Evolutionary conservation across 2,329 filamentous ascomycete genomes (phyloP).

Genomic region (Alternaria angustiovoidea): DNA sequence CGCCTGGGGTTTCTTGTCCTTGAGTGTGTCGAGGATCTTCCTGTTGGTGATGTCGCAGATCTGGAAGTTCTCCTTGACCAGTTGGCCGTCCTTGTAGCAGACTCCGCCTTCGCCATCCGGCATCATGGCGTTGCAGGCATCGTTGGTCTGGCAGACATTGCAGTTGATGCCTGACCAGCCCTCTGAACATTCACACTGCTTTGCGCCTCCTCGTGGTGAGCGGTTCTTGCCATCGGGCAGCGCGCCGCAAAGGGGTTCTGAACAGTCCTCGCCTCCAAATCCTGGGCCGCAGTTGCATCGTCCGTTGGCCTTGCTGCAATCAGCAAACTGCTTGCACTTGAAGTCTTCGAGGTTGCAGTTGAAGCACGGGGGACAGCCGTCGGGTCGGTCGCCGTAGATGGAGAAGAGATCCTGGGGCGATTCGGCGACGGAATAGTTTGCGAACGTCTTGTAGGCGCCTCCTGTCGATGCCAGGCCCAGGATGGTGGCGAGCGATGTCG

Average conservation of each 20-base stretch:
- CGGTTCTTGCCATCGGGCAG: constrained; percentile 80
- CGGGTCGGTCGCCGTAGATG: constrained; percentile 75
- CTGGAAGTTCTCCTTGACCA: constrained; percentile 94
- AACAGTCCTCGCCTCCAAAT: constrained; percentile 93
- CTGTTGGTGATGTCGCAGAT: constrained; percentile 97
- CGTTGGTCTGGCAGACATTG: constrained; percentile 84
- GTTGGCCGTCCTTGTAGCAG: constrained; percentile 89
- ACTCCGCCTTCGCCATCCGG: constrained; percentile 81
- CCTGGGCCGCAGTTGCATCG: constrained; percentile 92
- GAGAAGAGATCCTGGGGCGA: constrained; percentile 63
- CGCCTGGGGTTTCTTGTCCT: constrained; percentile 86
- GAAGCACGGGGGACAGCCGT: constrained; percentile 88
- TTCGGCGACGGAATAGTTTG: constrained; percentile 63
- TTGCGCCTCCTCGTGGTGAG: constrained; percentile 72
- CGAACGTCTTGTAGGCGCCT: constrained; percentile 42
- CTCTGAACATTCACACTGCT: constrained; percentile 81
- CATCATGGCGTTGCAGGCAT: constrained; percentile 89
- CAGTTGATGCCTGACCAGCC: constrained; percentile 98
- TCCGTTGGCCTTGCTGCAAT: constrained; percentile 88
- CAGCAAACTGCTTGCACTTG: constrained; percentile 87
- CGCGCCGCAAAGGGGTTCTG: constrained; percentile 89
- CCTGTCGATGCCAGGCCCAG: constrained; percentile 33
- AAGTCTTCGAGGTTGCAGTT: constrained; percentile 97
- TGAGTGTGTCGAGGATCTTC: constrained; percentile 88
- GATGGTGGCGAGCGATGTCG: constrained; percentile 39